Conservation (phyloP, 805 yeast species). For the Kuraishia hungarica region DNA sequence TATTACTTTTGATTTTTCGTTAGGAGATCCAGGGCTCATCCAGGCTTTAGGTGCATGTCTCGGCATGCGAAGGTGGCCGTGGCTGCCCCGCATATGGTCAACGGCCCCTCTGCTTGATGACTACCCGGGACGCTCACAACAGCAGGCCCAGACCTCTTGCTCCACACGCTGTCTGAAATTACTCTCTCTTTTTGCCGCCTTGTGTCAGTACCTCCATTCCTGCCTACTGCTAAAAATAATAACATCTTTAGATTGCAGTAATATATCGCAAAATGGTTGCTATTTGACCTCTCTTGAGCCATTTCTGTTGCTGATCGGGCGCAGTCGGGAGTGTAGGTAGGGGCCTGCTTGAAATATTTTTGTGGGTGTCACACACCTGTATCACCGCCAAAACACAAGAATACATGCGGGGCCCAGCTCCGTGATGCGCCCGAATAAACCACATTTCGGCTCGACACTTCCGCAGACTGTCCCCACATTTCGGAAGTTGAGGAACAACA, state of each 20-base stretch:
- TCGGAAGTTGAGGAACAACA: not conserved
- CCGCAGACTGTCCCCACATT: not conserved
- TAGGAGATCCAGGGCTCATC: not conserved
- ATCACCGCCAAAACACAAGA: not conserved
- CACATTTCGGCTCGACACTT: not conserved
- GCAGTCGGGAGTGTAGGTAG: not conserved
- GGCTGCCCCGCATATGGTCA: not conserved
- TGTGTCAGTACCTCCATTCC: too few species aligned
- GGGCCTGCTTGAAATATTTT: not conserved
- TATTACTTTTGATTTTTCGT: not conserved
- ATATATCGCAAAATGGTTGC: too few species aligned
- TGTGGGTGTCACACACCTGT: not conserved
- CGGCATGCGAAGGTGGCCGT: not conserved
- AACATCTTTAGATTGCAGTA: too few species aligned
- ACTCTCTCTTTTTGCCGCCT: too few species aligned
- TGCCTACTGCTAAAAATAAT: too few species aligned
- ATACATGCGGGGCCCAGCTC: not conserved
- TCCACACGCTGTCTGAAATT: too few species aligned
- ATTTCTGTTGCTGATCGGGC: too few species aligned
- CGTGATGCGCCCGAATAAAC: not conserved
- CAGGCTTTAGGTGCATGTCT: not conserved
- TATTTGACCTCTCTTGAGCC: too few species aligned
- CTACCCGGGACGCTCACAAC: not conserved
- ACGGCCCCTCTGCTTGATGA: not conserved
- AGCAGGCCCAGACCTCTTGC: not conserved